A percentile compares a stretch with the other conserved stretches of the same genome.
phyloP scores from a whole-genome alignment of 2,329 filamentous ascomycete genomes.

The Chalaropsis thielavioides region DNA sequence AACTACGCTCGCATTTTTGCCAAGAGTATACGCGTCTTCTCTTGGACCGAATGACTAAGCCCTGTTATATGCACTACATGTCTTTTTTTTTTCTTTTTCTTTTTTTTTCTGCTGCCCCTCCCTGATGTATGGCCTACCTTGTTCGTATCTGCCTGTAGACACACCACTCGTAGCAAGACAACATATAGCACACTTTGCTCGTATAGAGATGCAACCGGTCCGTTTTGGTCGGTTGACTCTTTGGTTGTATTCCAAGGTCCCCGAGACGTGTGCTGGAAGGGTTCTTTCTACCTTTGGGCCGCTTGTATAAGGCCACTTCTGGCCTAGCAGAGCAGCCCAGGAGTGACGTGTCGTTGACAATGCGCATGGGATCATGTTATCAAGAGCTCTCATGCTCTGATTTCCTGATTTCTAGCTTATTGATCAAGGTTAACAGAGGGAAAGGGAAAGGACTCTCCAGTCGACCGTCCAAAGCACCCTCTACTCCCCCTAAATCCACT shows the following conservation, averaged over 20 bases:
- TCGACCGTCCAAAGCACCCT: not conserved
- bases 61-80: not conserved
- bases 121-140: not conserved
- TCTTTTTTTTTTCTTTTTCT: not conserved
- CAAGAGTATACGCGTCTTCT: conserved; percentile 2
- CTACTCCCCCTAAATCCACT: not conserved
- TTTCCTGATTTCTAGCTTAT: not conserved
- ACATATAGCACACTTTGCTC: not conserved
- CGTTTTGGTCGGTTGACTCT: not conserved
- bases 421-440: not conserved
- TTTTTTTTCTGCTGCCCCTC: not conserved
- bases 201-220: not conserved
- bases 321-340: not conserved
- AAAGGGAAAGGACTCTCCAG: not conserved
- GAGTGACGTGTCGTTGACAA: not conserved
- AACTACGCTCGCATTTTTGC: not conserved
- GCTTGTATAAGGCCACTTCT: not conserved
- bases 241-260: not conserved
- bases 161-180: not conserved
- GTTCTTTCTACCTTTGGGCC: not conserved
- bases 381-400: not conserved
- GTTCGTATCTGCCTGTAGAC: not conserved
- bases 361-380: not conserved
- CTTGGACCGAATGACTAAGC: not conserved
- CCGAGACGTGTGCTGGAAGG: not conserved